These are phyloP conservation scores for Dimocarpus longan DNA, from an alignment of 345 rosid genomes.

Conservation along the genomic window DNA sequence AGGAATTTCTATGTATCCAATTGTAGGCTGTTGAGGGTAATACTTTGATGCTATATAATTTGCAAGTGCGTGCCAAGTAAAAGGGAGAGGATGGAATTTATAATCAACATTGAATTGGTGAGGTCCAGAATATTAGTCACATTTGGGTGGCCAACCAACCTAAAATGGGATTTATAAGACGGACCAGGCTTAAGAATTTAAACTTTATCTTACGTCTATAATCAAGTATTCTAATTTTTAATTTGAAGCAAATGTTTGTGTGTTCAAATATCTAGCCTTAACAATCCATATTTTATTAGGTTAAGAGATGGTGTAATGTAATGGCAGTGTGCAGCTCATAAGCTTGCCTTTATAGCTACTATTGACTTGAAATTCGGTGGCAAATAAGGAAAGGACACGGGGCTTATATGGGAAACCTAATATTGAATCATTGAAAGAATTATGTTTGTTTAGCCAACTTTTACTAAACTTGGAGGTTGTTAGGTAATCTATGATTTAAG, in stretches of 20 bases:
- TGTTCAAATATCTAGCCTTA: background rate
- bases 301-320: background rate
- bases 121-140: constrained; percentile 18
- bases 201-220: background rate
- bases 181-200: background rate
- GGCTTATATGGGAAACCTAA: background rate
- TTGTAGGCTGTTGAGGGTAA: background rate
- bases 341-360: background rate
- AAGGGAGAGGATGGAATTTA: constrained; percentile 5
- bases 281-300: background rate
- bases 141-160: constrained; percentile 27
- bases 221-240: background rate
- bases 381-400: background rate
- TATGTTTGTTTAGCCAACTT: constrained; percentile 8
- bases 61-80: background rate
- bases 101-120: constrained; percentile 1
- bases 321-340: background rate
- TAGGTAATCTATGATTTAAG: background rate
- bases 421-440: background rate
- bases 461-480: background rate
- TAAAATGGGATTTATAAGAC: constrained; percentile 5
- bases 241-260: no score
- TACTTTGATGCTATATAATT: background rate
- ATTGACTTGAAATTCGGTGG: background rate
- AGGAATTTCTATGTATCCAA: background rate